Evolutionary conservation across 495 filamentous ascomycete genomes (phyloP), one percentile per base, ranked within the genome.

Genomic region (Apodospora peruviana): DNA sequence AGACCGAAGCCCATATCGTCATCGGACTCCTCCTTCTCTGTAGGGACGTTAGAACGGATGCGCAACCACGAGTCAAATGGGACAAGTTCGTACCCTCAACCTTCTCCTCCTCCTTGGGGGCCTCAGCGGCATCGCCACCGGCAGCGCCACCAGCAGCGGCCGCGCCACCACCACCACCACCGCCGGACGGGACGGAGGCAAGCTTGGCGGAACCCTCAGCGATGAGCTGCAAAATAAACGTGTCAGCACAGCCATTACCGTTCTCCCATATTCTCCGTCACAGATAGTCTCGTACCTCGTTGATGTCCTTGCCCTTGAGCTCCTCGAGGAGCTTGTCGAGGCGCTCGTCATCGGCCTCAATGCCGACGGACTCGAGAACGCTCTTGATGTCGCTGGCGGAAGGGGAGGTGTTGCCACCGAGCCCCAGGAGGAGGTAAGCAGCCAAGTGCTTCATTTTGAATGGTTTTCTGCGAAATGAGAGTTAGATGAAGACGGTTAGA

Each of bases 1-100:
- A 99, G 90, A 86, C 93, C 93, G 81, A 99, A 96, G 67, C 93
- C 93, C 93, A 99, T 99, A 69, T 99, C 93, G 69, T 99, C 93
- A 74, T 99, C 93, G 67, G 93, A 97, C 82, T 97, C 93, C 75
- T 85, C 76, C 72, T 76, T 78, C 66, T 74, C 76, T 79, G 55
- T 24, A 39, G 11, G 5, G 19, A 41, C 35, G 62, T 70, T 63
- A 69, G 77, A 54, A 50, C 7, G n/a, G n/a, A 24, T 43, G 35
- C 17, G 27, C 21, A 50, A 7, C 32, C 11, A 29, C 25, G 4
- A 14, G 11, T 5, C 19, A 8, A 1, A 21, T 36, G 2, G 23
- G 8, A 20, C n/a, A 35, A 27, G 34, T 42, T 32, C 75, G 27
- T 75, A 82, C 80, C 82, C 78, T 91, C 84, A 61, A 85, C 87